phyloP scores from a whole-genome alignment of 306 rosid genomes.

The Pyrus bretschneideri region DNA sequence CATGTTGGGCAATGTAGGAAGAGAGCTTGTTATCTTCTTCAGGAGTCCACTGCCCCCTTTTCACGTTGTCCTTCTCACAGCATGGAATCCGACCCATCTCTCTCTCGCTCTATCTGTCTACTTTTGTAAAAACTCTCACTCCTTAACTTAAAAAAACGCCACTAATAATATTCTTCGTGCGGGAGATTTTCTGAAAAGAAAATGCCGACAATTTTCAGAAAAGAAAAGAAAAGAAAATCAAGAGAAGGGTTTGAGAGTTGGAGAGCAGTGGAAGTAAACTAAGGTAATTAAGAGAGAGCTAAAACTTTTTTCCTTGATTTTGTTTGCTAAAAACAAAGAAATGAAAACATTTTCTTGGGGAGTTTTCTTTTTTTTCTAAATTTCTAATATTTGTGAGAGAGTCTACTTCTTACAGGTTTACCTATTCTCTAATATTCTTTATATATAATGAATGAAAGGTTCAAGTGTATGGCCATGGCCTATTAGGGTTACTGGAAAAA shows the following conservation, averaged over 20 bases:
- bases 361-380: background rate
- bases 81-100: constrained; percentile 91
- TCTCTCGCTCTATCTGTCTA: background rate
- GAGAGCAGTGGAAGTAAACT: background rate
- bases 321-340: constrained; percentile 1
- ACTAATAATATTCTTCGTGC: background rate
- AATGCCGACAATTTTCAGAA: background rate
- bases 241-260: background rate
- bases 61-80: constrained; percentile 76
- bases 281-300: background rate
- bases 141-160: background rate
- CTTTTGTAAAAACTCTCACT: background rate
- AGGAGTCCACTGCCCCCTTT: constrained; percentile 92
- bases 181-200: background rate
- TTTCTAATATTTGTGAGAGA: background rate
- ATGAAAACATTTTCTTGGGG: constrained; percentile 8
- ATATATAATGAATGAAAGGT: constrained; percentile 41
- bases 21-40: constrained; percentile 91
- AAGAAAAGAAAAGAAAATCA: background rate
- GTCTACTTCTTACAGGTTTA: background rate
- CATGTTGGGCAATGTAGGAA: constrained; percentile 63
- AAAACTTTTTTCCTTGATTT: background rate
- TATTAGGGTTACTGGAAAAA: constrained; percentile 1
- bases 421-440: background rate
- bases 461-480: constrained; percentile 29